Conservation (phyloP, 1,139 yeast genomes). For the Diutina sp. region DNA sequence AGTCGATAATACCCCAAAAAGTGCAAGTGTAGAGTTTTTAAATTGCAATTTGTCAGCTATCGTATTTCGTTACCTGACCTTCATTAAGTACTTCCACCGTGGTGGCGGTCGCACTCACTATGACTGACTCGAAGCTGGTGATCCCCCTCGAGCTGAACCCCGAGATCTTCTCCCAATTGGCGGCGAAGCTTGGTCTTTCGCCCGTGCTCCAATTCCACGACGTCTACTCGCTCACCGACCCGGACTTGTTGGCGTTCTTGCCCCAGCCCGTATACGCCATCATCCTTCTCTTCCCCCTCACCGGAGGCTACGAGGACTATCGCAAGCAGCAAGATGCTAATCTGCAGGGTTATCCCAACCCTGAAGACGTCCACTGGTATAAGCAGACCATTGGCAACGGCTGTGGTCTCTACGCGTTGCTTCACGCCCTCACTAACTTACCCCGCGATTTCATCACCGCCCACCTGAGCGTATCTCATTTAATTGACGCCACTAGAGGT, state of each 20-base stretch:
- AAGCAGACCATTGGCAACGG: conserved; percentile 81
- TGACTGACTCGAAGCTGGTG: conserved; percentile 17
- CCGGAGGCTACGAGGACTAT: conserved; percentile 44
- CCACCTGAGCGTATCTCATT: conserved; percentile 19
- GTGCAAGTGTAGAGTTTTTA: no score
- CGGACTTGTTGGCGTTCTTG: conserved; percentile 61
- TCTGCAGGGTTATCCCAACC: conserved; percentile 7
- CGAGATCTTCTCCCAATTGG: conserved; percentile 62
- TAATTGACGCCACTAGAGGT: conserved; percentile 11
- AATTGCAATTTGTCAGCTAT: no score
- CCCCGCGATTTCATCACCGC: conserved; percentile 29
- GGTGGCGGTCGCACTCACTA: neutral
- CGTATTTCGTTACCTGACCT: no score
- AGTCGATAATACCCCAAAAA: no score
- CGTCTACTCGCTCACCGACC: conserved; percentile 72
- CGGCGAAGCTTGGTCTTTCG: conserved; percentile 54
- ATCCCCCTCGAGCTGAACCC: conserved; percentile 92
- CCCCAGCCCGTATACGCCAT: conserved; percentile 76
- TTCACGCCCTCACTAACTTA: conserved; percentile 64
- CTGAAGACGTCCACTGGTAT: conserved; percentile 43
- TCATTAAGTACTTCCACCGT: neutral
- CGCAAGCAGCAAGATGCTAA: conserved; percentile 21
- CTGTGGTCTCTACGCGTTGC: conserved; percentile 83
- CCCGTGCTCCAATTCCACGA: conserved; percentile 58
- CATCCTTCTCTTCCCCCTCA: conserved; percentile 70